Percentiles rank a stretch among this genome's conserved stretches.
These are phyloP conservation scores for Parathielavia hyrcaniae DNA, from an alignment of 495 filamentous ascomycete species.

Conservation along the genomic window DNA sequence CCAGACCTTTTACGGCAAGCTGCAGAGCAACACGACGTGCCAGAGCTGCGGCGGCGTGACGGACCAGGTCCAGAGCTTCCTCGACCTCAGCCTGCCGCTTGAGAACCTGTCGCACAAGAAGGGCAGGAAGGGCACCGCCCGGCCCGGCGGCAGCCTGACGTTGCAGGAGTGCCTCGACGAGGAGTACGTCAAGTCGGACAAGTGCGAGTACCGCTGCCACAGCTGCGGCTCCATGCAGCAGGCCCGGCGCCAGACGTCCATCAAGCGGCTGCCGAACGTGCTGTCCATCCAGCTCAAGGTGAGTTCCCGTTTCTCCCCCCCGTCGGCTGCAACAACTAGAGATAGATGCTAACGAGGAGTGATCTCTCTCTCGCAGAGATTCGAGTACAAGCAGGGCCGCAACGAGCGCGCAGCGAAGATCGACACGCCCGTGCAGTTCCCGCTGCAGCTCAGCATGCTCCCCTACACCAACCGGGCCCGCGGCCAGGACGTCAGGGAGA, in stretches of 20 bases:
- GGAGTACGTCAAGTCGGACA: constrained; percentile 71
- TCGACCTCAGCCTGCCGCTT: constrained; percentile 78
- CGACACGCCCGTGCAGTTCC: constrained; percentile 73
- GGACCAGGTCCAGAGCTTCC: constrained; percentile 72
- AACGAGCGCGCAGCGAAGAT: constrained; percentile 66
- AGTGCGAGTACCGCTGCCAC: constrained; percentile 73
- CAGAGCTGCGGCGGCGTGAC: constrained; percentile 72
- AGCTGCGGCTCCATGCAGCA: constrained; percentile 65
- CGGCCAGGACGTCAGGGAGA: constrained; percentile 35
- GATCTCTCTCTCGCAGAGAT: constrained; percentile 48
- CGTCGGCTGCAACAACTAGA: not conserved
- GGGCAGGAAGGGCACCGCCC: constrained; percentile 36
- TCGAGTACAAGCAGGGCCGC: constrained; percentile 61
- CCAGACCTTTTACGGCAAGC: constrained; percentile 79
- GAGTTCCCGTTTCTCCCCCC: constrained; percentile 13
- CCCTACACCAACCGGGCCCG: constrained; percentile 68
- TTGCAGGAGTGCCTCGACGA: constrained; percentile 70
- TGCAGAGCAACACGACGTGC: constrained; percentile 81
- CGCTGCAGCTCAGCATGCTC: constrained; percentile 77
- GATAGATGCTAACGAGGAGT: constrained; percentile 1
- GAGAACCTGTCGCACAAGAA: constrained; percentile 52
- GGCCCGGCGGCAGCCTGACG: constrained; percentile 40
- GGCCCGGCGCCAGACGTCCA: constrained; percentile 71
- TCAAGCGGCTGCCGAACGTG: constrained; percentile 74
- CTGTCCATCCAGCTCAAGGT: constrained; percentile 92